Evolutionary conservation across 345 rosid genomes (phyloP).

Genomic region (Angophora floribunda): DNA sequence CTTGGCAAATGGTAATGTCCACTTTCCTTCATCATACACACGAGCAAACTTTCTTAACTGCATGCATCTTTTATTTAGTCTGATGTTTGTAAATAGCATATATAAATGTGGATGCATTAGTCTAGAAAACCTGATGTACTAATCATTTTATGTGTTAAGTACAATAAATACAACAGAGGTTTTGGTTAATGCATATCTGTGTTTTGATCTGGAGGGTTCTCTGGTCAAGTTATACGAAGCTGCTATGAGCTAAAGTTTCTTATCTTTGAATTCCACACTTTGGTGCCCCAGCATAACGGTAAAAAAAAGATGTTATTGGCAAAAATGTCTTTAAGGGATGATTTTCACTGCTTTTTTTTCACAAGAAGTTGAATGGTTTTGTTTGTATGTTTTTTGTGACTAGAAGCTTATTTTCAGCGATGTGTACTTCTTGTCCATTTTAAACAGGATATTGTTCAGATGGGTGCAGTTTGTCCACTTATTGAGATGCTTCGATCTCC

Average conservation of each 20-base stretch:
- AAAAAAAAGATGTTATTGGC: neutral
- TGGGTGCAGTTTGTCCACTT: constrained; percentile 83
- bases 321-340: neutral
- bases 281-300: neutral
- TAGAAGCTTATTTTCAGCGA: neutral
- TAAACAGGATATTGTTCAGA: constrained; percentile 59
- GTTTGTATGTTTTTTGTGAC: neutral
- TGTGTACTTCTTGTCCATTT: neutral
- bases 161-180: too few relatives aligned
- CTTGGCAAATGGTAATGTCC: too few relatives aligned
- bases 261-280: neutral
- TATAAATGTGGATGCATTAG: too few relatives aligned
- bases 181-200: neutral
- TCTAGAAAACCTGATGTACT: too few relatives aligned
- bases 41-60: too few relatives aligned
- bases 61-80: too few relatives aligned
- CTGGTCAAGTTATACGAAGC: neutral
- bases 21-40: too few relatives aligned
- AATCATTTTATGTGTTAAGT: too few relatives aligned
- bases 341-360: neutral
- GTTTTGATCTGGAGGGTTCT: neutral
- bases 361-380: too few relatives aligned
- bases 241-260: too few relatives aligned
- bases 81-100: too few relatives aligned
- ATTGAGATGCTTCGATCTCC: constrained; percentile 57